A percentile compares a stretch with the other conserved stretches of the same genome.
Evolutionary conservation across 164 flowering plant genomes (phyloP).

Genomic region (Tetracentron sinense): DNA sequence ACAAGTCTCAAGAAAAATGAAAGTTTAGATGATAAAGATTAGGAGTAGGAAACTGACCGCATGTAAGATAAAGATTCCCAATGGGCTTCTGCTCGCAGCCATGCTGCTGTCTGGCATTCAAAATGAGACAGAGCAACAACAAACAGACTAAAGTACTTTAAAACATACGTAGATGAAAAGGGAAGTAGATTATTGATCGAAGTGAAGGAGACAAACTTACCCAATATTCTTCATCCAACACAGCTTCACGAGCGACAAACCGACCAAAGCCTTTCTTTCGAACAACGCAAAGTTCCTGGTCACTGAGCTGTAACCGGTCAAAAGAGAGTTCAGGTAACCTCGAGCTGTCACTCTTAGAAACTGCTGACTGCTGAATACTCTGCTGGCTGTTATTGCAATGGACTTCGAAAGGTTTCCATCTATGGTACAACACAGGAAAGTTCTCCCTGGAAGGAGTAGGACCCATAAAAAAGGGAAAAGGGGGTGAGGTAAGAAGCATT

Average conservation of each 20-base stretch:
- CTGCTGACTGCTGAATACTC: constrained; percentile 30
- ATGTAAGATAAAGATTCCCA: constrained; percentile 55
- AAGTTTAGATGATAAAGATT: neutral
- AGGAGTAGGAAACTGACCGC: constrained; percentile 35
- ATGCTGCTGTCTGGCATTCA: constrained; percentile 60
- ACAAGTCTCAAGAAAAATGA: neutral
- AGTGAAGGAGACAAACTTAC: constrained; percentile 23
- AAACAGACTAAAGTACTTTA: constrained; percentile 14
- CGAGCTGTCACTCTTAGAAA: constrained; percentile 28
- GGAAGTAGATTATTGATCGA: no score
- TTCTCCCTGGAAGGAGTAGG: constrained; percentile 30
- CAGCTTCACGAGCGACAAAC: constrained; percentile 56
- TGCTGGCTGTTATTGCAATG: constrained; percentile 34
- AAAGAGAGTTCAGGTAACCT: constrained; percentile 50
- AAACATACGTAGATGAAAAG: neutral
- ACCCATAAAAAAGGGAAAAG: neutral
- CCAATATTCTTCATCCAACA: constrained; percentile 74
- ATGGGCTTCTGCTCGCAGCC: constrained; percentile 71
- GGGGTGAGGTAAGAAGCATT: neutral
- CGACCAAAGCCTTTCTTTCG: constrained; percentile 42
- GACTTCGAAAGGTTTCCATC: constrained; percentile 39
- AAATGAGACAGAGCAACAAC: constrained; percentile 16
- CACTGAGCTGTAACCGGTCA: constrained; percentile 45
- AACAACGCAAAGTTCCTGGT: constrained; percentile 34
- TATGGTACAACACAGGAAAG: constrained; percentile 27